Evolutionary conservation across 352 stramenopile genomes (phyloP).

Genomic region (Phytophthora lateralis): DNA sequence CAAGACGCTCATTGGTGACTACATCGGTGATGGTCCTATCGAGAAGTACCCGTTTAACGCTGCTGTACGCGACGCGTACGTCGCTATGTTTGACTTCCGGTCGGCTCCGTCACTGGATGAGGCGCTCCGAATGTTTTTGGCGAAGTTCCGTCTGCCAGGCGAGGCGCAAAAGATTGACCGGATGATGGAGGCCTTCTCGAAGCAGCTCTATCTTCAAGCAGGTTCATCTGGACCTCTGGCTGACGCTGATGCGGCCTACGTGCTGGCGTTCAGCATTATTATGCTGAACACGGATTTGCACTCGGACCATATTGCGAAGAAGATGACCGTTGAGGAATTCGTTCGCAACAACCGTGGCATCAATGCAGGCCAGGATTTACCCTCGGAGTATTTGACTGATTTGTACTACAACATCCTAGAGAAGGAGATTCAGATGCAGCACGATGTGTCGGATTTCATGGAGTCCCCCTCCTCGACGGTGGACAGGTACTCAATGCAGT

Average conservation of each 20-base stretch:
- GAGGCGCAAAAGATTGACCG: conserved; percentile 99
- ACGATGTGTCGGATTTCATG: conserved; percentile 86
- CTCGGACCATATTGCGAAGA: conserved; percentile 89
- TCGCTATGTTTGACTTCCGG: conserved; percentile 95
- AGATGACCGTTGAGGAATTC: conserved; percentile 90
- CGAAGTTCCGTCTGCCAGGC: conserved; percentile 95
- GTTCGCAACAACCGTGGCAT: conserved; percentile 89
- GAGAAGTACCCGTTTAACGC: conserved; percentile 97
- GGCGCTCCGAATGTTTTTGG: conserved; percentile 93
- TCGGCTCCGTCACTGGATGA: conserved; percentile 88
- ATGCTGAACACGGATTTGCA: conserved; percentile 99
- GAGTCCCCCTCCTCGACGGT: conserved; percentile 62
- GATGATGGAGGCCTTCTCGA: conserved; percentile 97
- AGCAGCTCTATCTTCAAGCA: conserved; percentile 89
- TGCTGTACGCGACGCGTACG: conserved; percentile 80
- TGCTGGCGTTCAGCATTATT: conserved; percentile 98
- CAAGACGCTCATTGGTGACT: conserved; percentile 96
- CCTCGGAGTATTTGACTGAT: conserved; percentile 66
- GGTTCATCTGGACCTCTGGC: conserved; percentile 60
- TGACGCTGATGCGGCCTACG: conserved; percentile 93
- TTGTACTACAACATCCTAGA: conserved; percentile 85
- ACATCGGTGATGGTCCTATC: conserved; percentile 94
- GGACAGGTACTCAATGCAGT: conserved; percentile 88
- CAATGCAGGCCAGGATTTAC: conserved; percentile 80
- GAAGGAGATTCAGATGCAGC: conserved; percentile 90